A percentile compares a stretch with the other conserved stretches of the same genome.
Evolutionary conservation across 2,329 filamentous ascomycete genomes (phyloP).

Genomic region (Colletotrichum sp.): DNA sequence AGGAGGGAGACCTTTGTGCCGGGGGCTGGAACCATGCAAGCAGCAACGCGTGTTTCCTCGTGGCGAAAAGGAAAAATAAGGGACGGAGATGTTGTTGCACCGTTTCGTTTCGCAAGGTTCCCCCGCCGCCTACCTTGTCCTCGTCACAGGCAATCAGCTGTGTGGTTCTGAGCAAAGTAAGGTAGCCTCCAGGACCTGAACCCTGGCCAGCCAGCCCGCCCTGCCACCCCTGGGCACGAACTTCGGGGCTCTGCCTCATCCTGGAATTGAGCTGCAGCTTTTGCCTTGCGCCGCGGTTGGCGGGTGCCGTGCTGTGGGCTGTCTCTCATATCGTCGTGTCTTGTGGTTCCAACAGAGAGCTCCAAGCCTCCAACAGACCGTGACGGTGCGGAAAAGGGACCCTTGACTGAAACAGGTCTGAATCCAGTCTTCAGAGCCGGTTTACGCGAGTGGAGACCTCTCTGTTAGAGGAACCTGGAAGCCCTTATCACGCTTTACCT

Average conservation of each 20-base stretch:
- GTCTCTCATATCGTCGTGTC: not conserved
- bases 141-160: not conserved
- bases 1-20: not conserved
- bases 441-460: constrained; percentile 2
- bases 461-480: not conserved
- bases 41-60: constrained; percentile 3
- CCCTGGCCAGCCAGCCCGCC: not conserved
- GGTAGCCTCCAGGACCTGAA: not conserved
- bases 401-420: constrained; percentile 12
- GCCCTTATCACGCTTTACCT: not conserved
- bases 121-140: not conserved
- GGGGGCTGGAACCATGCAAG: not conserved
- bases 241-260: not conserved
- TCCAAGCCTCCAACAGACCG: not conserved
- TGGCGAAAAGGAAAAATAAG: not conserved
- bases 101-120: constrained; percentile 7
- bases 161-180: not conserved
- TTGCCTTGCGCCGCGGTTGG: not conserved
- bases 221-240: not conserved
- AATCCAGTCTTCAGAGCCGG: constrained; percentile 6
- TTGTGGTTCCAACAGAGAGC: not conserved
- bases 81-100: constrained; percentile 13
- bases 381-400: not conserved
- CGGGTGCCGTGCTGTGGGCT: not conserved
- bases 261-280: not conserved